These are phyloP conservation scores for Penicillium sp. DNA, from an alignment of 2,329 filamentous ascomycete genomes.

Conservation along the genomic window DNA sequence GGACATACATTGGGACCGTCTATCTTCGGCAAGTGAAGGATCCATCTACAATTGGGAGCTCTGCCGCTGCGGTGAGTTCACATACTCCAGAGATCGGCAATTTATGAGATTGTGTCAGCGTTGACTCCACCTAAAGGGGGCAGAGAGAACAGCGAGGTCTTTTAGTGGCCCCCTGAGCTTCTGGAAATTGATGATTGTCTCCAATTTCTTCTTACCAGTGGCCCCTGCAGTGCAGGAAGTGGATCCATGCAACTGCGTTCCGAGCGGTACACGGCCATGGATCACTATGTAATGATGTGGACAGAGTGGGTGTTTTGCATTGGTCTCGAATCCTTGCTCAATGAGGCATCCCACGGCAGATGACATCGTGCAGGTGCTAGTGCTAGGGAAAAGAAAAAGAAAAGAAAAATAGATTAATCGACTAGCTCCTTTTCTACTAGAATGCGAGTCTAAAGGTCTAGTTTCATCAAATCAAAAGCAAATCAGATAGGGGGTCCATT, in stretches of 20 bases:
- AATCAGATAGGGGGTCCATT: conserved; percentile 2
- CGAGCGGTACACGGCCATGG: conserved; percentile 14
- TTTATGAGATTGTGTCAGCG: conserved; percentile 16
- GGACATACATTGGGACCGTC: neutral
- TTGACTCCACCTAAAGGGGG: conserved; percentile 9
- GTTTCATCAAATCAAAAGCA: neutral
- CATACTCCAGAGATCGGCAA: conserved; percentile 22
- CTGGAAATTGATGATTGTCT: conserved; percentile 20
- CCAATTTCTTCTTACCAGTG: conserved; percentile 14
- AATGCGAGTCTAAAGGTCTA: neutral
- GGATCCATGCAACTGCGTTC: conserved; percentile 20
- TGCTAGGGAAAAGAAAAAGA: neutral
- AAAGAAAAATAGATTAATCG: neutral
- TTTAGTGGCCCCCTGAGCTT: conserved; percentile 13
- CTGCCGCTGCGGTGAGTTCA: conserved; percentile 14
- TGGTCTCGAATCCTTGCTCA: conserved; percentile 10
- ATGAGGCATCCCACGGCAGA: conserved; percentile 5
- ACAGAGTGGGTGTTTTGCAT: conserved; percentile 17
- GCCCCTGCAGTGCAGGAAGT: conserved; percentile 22
- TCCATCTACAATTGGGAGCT: neutral
- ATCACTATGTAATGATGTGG: conserved; percentile 11
- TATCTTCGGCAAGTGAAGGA: neutral
- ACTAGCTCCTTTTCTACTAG: neutral
- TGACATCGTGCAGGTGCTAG: neutral
- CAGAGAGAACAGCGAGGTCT: neutral